These are phyloP conservation scores for Erodium trifolium DNA, from an alignment of 441 rosid species.

Conservation along the genomic window DNA sequence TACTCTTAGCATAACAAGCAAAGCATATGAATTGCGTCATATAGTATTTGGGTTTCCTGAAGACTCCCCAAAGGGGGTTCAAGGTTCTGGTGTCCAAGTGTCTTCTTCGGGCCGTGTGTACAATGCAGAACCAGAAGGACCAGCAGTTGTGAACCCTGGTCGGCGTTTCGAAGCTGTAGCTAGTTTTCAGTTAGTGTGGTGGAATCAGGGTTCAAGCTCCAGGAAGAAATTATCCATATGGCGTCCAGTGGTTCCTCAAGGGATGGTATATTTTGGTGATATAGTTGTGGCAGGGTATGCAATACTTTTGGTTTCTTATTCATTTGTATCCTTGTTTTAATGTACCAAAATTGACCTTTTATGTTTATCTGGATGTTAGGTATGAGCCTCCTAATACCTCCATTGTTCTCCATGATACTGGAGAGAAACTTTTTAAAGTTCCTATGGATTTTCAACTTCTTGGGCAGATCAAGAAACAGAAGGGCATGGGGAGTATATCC, in stretches of 20 bases:
- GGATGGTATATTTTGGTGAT: conserved; percentile 91
- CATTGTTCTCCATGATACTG: conserved; percentile 65
- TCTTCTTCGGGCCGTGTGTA: conserved; percentile 30
- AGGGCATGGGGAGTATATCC: conserved; percentile 71
- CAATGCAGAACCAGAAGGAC: conserved; percentile 27
- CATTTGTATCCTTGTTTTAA: not conserved
- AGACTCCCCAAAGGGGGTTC: conserved; percentile 32
- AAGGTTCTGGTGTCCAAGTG: conserved; percentile 28
- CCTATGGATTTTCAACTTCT: conserved; percentile 65
- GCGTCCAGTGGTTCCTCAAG: conserved; percentile 76
- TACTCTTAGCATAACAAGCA: conserved; percentile 40
- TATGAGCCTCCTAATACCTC: conserved; percentile 83
- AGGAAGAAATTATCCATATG: conserved; percentile 79
- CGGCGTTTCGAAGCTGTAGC: conserved; percentile 71
- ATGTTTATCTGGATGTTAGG: conserved; percentile 34
- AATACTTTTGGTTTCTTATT: conserved; percentile 12
- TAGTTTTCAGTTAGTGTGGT: conserved; percentile 84
- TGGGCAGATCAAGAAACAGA: conserved; percentile 80
- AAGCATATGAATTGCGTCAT: conserved; percentile 74
- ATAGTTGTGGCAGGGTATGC: conserved; percentile 87
- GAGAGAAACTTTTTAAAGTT: conserved; percentile 53
- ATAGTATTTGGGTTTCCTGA: conserved; percentile 53
- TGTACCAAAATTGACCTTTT: conserved; percentile 10
- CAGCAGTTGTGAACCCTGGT: conserved; percentile 42
- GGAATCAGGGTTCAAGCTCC: conserved; percentile 64